Evolutionary conservation across 176 grass and related monocot genomes (phyloP), one percentile per base, ranked within the genome.

Genomic region (Cymbopogon citratus): DNA sequence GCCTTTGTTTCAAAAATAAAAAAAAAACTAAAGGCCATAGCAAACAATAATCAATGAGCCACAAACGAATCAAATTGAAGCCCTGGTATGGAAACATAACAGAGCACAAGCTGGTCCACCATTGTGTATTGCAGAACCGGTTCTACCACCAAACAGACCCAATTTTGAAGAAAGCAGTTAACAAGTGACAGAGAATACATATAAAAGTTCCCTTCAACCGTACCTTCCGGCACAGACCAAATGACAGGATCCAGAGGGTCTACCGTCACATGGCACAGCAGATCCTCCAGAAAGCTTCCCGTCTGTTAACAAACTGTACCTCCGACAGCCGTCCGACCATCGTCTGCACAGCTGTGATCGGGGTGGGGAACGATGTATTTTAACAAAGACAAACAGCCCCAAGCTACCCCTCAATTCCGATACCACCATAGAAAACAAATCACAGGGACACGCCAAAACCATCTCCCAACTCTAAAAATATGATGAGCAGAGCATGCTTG

Each of bases 241-340:
- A 82, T 77, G 78, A 89, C 73, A 89, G 78, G 65, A 89, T 81
- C 87, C n/a, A 85, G 77, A 89, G 83, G 87, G 78, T 82, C 83
- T 85, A 85, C 73, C 78, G 48, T 81, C 87, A 90, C 83, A 86
- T 86, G 83, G 83, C 59, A 74, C 73, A 82, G 56, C 44, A 81
- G 83, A 84, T 69, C 75, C 67, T 49, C 82, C 86, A 79, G 62
- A 85, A 75, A 87, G 85, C 73, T 75, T 74, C 77, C 63, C 75
- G 9, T 88, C 76, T 80, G 85, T 81, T 85, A 89, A 89, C 77
- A 75, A 73, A 92, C 83, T 82, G 87, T 86, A 82, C 75, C 82
- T 77, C 86, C 76, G 92, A 91, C 89, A 91, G 71, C 80, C 71
- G 48, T 94, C 86, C 89, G 83, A 91, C 92, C 86, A 89, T 89